Base-by-base conservation (phyloP, 495 filamentous ascomycete genomes). In the Penicillium turbatum region DNA sequence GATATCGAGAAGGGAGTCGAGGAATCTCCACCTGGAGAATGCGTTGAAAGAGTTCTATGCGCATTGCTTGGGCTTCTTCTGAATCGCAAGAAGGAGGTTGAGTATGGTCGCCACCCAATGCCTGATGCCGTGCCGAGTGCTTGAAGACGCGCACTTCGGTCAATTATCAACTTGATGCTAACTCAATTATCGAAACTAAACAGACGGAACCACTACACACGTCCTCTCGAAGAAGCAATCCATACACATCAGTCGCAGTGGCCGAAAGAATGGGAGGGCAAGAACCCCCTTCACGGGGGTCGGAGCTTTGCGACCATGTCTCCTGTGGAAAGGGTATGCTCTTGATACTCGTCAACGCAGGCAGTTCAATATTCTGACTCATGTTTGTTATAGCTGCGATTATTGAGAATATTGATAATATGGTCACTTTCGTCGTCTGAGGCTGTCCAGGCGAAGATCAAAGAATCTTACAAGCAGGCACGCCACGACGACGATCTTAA, bases 11-110 rank as follows among this genome's bases (percentile, higher is more conserved):
- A 81, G 59, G 93, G 92, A 24, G 82, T 96, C 17, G 79, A 82
- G 41, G 89, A 95, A 59, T 61, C 76, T 29, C 67, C 84, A 12
- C 95, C 93, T 11, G 87, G 88, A 56, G 86, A 93, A 64, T 84
- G 87, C 59, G 85, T 92, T 30, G 92, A 97, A 73, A 79, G 83
- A 61, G 81, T 98, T 39, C 75, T 98, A 30, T 97, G 95, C 78
- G 89, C 90, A 60, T 73, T 98, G 39, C 70, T 98, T 17, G 83
- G 89, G 27, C 75, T 97, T 64, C 81, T 96, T 48, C 78, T 97
- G 57, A 98, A 98, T 64, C 84, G 93, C 62, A 97, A 97, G 79
- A 96, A 98, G 65, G 88, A 93, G 75, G 87, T 97, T 62, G 95
- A 97, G 93, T 98, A 82, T 72, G 90, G 77, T 61, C 62, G 61